Evolutionary conservation across 2,329 filamentous ascomycete genomes (phyloP).

Genomic region (Hymenoscyphus fructigenus): DNA sequence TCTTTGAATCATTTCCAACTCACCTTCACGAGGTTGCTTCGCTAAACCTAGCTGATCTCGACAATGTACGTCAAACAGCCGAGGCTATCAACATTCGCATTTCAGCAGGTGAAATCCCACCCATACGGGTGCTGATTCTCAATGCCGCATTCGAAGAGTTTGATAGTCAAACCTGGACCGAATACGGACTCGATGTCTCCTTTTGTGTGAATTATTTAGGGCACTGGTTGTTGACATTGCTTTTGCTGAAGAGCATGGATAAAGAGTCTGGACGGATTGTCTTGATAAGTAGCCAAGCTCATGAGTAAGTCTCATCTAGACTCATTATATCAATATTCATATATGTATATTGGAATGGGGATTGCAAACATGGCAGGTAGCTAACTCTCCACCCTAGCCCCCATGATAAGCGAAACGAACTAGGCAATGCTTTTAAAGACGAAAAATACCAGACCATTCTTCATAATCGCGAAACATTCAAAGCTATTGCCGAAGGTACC

Average conservation of each 20-base stretch:
- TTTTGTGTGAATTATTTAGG: slow-evolving; percentile 38
- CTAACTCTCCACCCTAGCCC: slow-evolving; percentile 6
- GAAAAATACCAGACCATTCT: slow-evolving; percentile 9
- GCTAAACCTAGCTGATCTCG: slow-evolving; percentile 14
- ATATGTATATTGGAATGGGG: not conserved
- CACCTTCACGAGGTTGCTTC: slow-evolving; percentile 8
- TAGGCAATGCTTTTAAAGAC: slow-evolving; percentile 6
- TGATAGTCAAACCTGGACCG: slow-evolving; percentile 31
- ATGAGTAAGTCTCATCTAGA: slow-evolving; percentile 30
- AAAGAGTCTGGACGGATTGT: slow-evolving; percentile 36
- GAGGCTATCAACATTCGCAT: slow-evolving; percentile 24
- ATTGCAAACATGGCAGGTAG: slow-evolving; percentile 17
- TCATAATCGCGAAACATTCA: not conserved
- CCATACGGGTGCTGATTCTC: slow-evolving; percentile 25
- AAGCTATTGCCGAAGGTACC: slow-evolving; percentile 13
- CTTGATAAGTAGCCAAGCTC: slow-evolving; percentile 35
- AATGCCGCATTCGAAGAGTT: slow-evolving; percentile 28
- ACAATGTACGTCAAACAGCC: slow-evolving; percentile 18
- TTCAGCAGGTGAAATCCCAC: slow-evolving; percentile 21
- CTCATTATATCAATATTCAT: not conserved
- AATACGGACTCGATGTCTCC: slow-evolving; percentile 38
- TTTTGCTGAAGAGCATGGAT: slow-evolving; percentile 39
- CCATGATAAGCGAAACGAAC: slow-evolving; percentile 8
- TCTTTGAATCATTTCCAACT: not conserved
- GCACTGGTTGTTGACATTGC: slow-evolving; percentile 37